Base-by-base conservation (phyloP, 176 grass and related monocot genomes). In the Saccharum officinarum region DNA sequence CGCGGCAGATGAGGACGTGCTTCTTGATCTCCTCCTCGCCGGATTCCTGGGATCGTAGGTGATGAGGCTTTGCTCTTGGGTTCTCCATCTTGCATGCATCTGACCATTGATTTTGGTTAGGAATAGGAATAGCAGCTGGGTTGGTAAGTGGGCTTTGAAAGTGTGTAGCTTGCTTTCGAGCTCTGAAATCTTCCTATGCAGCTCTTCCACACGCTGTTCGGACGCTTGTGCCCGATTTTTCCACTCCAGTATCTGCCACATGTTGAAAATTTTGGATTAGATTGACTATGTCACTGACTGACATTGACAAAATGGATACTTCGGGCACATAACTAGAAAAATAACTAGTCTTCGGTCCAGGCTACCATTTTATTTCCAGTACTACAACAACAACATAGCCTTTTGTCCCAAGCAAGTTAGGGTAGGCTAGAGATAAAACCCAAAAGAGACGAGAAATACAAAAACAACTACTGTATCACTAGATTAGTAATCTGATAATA, bases 21-120 rank as follows among this genome's bases (percentile, higher is more conserved):
- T 95, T 98, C 82, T 98, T 91, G 63, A 88, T 87, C 68, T 89
- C 90, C 85, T 95, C 92, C 77, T 86, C 92, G 55, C 82, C 39
- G 42, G 80, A 40, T 52, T 87, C 85, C 46, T 84, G 79, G 5
- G 86, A 16, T 75, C 64, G 40, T 9, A 69, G 69, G 17, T 86
- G 87, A 31, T 84, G 80, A 11, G 67, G 68, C 45, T 73, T 90
- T 71, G 41, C 79, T 64, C 59, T 66, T 77, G 76, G 77, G 73
- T 78, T 69, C 74, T 90, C 88, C 80, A 69, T 73, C 75, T 73
- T 88, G 84, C 73, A 78, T 36, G 85, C 69, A 34, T 95, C 89
- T 14, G 84, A 85, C 84, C 69, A 87, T n/a, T 82, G 49, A 20
- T 80, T 80, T 49, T 78, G 85, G 77, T 46, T 79, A 57, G 74